phyloP scores from a whole-genome alignment of 257 asterid species.

The Scutellaria galericulata region DNA sequence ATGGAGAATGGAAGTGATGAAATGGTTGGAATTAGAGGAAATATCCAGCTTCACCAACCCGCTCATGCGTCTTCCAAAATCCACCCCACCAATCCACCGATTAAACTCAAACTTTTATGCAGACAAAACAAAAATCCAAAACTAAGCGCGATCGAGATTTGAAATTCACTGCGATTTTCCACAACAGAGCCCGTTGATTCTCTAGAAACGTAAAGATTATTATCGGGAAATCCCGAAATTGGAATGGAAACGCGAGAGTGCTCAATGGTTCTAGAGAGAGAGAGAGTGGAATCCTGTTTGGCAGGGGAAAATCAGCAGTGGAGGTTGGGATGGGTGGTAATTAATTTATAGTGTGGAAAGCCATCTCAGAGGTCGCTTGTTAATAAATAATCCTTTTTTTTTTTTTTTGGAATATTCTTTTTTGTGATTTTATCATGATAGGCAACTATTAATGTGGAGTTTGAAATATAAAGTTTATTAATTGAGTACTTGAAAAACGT shows the following conservation, averaged over 20 bases:
- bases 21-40: conserved; percentile 58
- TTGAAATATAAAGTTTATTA: no score
- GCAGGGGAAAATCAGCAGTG: neutral
- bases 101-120: conserved; percentile 20
- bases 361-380: neutral
- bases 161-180: conserved; percentile 4
- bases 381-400: no score
- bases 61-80: conserved; percentile 86
- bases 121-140: neutral
- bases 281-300: conserved; percentile 10
- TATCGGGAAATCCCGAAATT: neutral
- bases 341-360: conserved; percentile 32
- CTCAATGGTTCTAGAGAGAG: conserved; percentile 21
- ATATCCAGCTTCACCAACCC: conserved; percentile 70
- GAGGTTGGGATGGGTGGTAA: neutral
- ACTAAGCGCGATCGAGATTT: conserved; percentile 21
- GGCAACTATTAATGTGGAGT: no score
- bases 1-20: conserved; percentile 44
- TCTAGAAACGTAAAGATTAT: neutral
- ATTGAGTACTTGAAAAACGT: no score
- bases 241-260: conserved; percentile 11
- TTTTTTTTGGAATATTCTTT: no score
- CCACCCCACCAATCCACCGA: conserved; percentile 39
- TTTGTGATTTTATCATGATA: no score
- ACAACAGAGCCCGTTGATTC: conserved; percentile 14